A percentile compares a stretch with the other conserved stretches of the same genome.
Evolutionary conservation across 306 rosid genomes (phyloP).

Genomic region (Dalbergia oliveri): DNA sequence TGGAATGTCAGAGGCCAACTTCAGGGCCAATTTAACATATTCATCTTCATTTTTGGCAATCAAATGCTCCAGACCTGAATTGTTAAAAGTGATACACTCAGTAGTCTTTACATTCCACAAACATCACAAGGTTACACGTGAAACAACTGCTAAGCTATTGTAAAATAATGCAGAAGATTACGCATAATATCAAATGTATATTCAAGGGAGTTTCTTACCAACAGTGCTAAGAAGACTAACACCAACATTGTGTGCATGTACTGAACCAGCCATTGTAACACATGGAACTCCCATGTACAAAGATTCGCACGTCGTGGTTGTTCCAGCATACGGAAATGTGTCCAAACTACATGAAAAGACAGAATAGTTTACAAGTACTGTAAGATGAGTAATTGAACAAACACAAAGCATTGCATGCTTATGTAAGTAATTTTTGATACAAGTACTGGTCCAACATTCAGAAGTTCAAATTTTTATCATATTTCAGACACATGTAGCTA

Average conservation of each 20-base stretch:
- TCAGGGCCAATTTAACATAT: conserved; percentile 80
- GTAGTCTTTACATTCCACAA: conserved; percentile 28
- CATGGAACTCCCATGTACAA: conserved; percentile 99
- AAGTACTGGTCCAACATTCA: conserved; percentile 16
- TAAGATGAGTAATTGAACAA: conserved; percentile 27
- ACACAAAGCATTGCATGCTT: not conserved
- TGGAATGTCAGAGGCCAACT: conserved; percentile 87
- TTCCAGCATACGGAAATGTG: conserved; percentile 99
- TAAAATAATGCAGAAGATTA: conserved; percentile 26
- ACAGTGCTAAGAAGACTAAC: conserved; percentile 97
- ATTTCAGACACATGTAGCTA: not conserved
- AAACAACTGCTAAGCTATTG: not conserved
- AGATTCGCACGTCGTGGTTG: conserved; percentile 97
- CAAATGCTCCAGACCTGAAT: conserved; percentile 74
- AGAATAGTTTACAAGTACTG: conserved; percentile 37
- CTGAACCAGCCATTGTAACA: conserved; percentile 97
- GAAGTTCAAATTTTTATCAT: not conserved
- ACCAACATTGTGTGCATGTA: conserved; percentile 98
- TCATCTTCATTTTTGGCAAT: conserved; percentile 89
- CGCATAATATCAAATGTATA: conserved; percentile 13
- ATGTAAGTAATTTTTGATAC: not conserved
- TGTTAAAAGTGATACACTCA: conserved; percentile 32
- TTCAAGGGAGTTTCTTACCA: conserved; percentile 63
- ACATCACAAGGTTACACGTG: conserved; percentile 34
- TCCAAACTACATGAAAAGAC: conserved; percentile 76